Percentiles rank a stretch among this genome's conserved stretches.
Conservation (phyloP, 306 rosid genomes). For the Lathyrus oleraceus region DNA sequence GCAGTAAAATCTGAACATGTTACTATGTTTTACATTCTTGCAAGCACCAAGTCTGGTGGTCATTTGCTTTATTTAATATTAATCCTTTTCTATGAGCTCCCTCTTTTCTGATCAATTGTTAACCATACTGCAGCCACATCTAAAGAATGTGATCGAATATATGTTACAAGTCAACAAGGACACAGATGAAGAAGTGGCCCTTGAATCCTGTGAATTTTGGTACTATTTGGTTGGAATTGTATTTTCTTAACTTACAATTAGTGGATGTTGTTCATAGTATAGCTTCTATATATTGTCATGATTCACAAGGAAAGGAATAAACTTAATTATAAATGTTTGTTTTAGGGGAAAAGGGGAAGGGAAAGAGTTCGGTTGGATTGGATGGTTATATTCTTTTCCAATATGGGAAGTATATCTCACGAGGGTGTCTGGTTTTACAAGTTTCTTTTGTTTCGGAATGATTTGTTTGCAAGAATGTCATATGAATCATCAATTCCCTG, state of each 20-base stretch:
- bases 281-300: constrained; percentile 28
- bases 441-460: neutral
- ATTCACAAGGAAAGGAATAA: constrained; percentile 16
- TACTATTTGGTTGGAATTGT: constrained; percentile 36
- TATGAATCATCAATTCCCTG: constrained; percentile 3
- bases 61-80: constrained; percentile 25
- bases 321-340: neutral
- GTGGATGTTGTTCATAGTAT: constrained; percentile 28
- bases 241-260: constrained; percentile 15
- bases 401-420: neutral
- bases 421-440: constrained; percentile 11
- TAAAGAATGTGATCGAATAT: constrained; percentile 82
- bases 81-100: constrained; percentile 17
- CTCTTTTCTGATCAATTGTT: constrained; percentile 40
- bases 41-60: constrained; percentile 14
- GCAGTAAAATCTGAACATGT: constrained; percentile 7
- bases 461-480: neutral
- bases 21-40: constrained; percentile 22
- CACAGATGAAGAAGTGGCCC: constrained; percentile 92
- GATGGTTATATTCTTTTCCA: constrained; percentile 5
- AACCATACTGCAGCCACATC: constrained; percentile 72
- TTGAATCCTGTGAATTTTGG: constrained; percentile 99
- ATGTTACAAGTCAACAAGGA: constrained; percentile 99
- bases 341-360: neutral
- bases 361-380: neutral